Evolutionary conservation across 495 filamentous ascomycete genomes (phyloP).

Genomic region (Penicillium antarcticum): DNA sequence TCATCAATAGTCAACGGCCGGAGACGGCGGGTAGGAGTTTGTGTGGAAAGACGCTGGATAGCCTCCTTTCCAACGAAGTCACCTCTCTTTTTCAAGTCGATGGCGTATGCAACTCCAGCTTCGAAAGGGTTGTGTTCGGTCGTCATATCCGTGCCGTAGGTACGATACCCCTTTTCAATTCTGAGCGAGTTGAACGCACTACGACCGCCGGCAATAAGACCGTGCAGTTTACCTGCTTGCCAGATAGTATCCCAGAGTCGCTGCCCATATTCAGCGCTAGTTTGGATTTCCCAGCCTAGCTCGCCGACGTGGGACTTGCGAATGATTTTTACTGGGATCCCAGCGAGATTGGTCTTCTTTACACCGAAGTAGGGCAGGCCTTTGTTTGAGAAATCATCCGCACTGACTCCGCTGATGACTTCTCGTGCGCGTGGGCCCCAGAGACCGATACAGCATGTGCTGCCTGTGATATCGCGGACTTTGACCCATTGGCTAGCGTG

Average conservation of each 20-base stretch:
- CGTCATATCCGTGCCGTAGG: constrained; percentile 43
- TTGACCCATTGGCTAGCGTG: constrained; percentile 26
- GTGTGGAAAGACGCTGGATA: constrained; percentile 22
- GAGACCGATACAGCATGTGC: constrained; percentile 49
- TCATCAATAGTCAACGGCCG: constrained; percentile 44
- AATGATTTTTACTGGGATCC: constrained; percentile 40
- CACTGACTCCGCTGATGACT: constrained; percentile 28
- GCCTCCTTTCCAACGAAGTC: constrained; percentile 39
- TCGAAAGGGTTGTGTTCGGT: constrained; percentile 50
- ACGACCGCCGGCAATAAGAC: constrained; percentile 46
- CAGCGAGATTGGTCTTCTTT: constrained; percentile 31
- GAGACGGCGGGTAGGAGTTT: constrained; percentile 25
- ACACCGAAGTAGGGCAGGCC: constrained; percentile 37
- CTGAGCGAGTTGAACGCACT: constrained; percentile 46
- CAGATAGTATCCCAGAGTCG: constrained; percentile 46
- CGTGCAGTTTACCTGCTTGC: constrained; percentile 41
- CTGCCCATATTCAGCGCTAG: constrained; percentile 42
- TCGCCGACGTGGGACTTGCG: constrained; percentile 50
- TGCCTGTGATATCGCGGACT: constrained; percentile 47
- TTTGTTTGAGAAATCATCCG: constrained; percentile 38
- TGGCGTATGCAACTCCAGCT: constrained; percentile 35
- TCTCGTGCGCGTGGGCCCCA: constrained; percentile 47
- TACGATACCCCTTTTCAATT: constrained; percentile 46
- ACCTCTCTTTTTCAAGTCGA: constrained; percentile 33
- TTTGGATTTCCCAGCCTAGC: constrained; percentile 49